Evolutionary conservation across 106 monocot genomes (phyloP).

Genomic region (Dioscorea zingiberensis): DNA sequence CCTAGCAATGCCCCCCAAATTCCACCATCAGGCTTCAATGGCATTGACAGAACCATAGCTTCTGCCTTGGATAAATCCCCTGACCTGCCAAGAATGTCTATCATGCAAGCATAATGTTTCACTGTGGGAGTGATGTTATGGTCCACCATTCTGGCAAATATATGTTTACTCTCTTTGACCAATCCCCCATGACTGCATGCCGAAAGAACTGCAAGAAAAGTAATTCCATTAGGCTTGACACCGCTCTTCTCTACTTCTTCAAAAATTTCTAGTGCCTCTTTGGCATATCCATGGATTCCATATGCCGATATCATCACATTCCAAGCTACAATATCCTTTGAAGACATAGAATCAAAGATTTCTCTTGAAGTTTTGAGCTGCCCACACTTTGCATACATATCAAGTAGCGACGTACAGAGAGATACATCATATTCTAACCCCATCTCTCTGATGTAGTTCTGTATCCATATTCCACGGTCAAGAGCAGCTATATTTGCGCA

Average conservation of each 20-base stretch:
- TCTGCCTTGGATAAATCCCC: slow-evolving; percentile 66
- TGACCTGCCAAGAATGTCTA: slow-evolving; percentile 67
- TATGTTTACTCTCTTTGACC: slow-evolving; percentile 43
- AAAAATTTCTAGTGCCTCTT: slow-evolving; percentile 54
- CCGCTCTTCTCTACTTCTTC: slow-evolving; percentile 35
- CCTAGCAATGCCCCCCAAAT: slow-evolving; percentile 82
- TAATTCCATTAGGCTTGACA: slow-evolving; percentile 45
- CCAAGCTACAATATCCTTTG: slow-evolving; percentile 69
- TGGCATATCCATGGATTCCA: slow-evolving; percentile 61
- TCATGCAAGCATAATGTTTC: slow-evolving; percentile 84
- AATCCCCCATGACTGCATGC: slow-evolving; percentile 72
- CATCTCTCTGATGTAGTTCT: slow-evolving; percentile 45
- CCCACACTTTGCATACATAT: slow-evolving; percentile 92
- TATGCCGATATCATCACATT: slow-evolving; percentile 83
- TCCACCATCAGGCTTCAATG: slow-evolving; percentile 51
- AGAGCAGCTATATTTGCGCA: slow-evolving; percentile 62
- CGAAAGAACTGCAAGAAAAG: slow-evolving; percentile 71
- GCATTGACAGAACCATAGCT: slow-evolving; percentile 48
- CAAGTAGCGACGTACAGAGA: slow-evolving; percentile 51
- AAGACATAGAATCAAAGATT: slow-evolving; percentile 64
- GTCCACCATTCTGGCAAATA: slow-evolving; percentile 53
- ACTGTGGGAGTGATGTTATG: slow-evolving; percentile 37
- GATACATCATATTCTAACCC: slow-evolving; percentile 29
- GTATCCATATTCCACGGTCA: slow-evolving; percentile 40
- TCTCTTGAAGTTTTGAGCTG: slow-evolving; percentile 43